Conservation (phyloP, 2,329 filamentous ascomycete genomes). For the Pseudopyricularia cyperi region DNA sequence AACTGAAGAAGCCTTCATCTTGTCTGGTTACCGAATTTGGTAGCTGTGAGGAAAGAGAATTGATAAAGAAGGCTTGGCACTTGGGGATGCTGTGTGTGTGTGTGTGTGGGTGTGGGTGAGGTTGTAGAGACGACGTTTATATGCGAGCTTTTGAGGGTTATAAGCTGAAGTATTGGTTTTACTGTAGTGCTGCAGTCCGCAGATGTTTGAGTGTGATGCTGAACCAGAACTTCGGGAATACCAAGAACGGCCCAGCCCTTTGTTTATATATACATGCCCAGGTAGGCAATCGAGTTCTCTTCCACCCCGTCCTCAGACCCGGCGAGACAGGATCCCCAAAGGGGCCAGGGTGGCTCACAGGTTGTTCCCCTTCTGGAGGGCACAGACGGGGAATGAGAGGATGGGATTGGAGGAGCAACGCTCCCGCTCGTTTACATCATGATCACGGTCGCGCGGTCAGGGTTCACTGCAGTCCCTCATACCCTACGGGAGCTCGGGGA, state of each 20-base stretch:
- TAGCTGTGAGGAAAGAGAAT: neutral
- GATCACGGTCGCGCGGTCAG: neutral
- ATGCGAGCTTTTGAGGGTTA: neutral
- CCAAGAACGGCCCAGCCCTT: neutral
- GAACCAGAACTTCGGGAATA: neutral
- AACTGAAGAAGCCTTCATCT: slow-evolving; percentile 20
- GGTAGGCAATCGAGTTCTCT: neutral
- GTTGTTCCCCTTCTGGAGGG: too few relatives aligned
- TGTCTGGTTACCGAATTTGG: neutral
- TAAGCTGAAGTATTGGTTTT: neutral
- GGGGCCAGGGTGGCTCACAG: neutral
- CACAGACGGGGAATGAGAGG: neutral
- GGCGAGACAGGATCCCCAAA: too few relatives aligned
- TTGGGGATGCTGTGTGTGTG: too few relatives aligned
- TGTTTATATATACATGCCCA: neutral
- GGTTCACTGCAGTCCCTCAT: too few relatives aligned
- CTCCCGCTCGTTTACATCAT: too few relatives aligned
- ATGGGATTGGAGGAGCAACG: too few relatives aligned
- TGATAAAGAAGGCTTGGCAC: neutral
- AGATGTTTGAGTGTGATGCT: slow-evolving; percentile 1
- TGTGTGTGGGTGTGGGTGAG: too few relatives aligned
- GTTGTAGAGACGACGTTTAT: neutral
- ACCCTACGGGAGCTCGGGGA: too few relatives aligned
- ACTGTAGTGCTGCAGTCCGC: neutral
- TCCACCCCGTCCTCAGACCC: neutral